Base-by-base conservation (phyloP, 768 basidiomycete genomes). In the Roridomyces roridus region DNA sequence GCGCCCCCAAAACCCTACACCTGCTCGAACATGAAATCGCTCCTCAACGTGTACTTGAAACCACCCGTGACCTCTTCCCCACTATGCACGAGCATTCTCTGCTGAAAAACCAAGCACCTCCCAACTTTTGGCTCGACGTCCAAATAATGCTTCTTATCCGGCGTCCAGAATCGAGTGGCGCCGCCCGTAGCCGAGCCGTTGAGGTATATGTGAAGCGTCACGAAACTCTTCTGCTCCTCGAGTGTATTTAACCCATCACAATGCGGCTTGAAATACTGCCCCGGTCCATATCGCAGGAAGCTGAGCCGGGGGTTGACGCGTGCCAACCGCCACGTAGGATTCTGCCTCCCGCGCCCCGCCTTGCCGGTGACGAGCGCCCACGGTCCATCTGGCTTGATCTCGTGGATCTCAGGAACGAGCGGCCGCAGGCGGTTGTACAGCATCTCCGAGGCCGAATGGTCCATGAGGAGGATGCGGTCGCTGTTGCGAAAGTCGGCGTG, bases 81-180 rank as follows among this genome's bases (percentile, higher is more conserved):
- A 34, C 75, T 79, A 55, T 76, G 80, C 40, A 63, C 66, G 2
- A 82, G 62, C 70, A 64, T 59, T 23, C 71, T 62, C 52, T 79
- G 77, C 57, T 82, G 77, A 47, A 78, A 78, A 10, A 78, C 67
- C 23, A 80, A 65, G 6, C 76, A 74, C 7, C 77, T 61, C 0
- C 80, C 80, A 21, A 68, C 63, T 63, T 77, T 77, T 0, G 80
- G 77, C 42, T 75, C 72, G 9, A 81, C 73, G 46, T 82, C 79
- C 12, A 78, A 12, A 37, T 67, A 72, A 17, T 67, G 59, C 10
- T 64, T 65, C 12, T 68, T 65, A 24, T 63, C 62, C n/a, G 67
- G 57, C 1, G 72, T 69, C 69, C 71, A 77, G 50, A 79, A 78
- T 15, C 75, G 68, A 7, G 79, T 79, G 10, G 77, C 71, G 18